These are phyloP conservation scores for Byssothecium circinans DNA, from an alignment of 2,329 filamentous ascomycete genomes.

Conservation along the genomic window DNA sequence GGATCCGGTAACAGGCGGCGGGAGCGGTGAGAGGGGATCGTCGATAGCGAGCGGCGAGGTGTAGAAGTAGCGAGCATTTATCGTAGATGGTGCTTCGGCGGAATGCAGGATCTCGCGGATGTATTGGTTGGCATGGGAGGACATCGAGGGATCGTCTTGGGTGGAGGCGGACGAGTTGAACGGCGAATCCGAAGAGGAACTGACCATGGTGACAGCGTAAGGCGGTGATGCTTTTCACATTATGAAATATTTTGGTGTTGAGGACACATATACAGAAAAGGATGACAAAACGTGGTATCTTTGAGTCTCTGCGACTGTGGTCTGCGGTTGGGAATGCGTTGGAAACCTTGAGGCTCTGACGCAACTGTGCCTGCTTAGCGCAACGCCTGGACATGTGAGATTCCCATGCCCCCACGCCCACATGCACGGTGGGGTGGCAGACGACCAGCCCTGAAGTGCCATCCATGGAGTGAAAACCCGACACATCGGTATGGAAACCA, in stretches of 20 bases:
- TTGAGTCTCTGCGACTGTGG: no score
- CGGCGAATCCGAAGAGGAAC: neutral
- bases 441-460: constrained; percentile 5
- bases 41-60: constrained; percentile 80
- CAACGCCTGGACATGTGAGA: constrained; percentile 24
- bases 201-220: neutral
- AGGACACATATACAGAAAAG: no score
- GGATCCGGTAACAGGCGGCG: constrained; percentile 52
- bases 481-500: no score
- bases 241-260: neutral
- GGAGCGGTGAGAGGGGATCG: constrained; percentile 76
- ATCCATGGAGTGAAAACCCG: no score
- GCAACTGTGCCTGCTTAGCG: neutral
- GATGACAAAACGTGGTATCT: no score
- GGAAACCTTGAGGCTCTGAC: neutral
- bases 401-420: constrained; percentile 2
- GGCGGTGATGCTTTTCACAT: neutral
- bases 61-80: constrained; percentile 70
- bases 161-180: neutral
- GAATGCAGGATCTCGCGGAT: constrained; percentile 49
- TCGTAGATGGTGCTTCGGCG: constrained; percentile 36
- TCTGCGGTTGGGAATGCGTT: neutral
- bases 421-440: neutral
- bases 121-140: constrained; percentile 16
- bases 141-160: neutral